phyloP scores from a whole-genome alignment of 768 basidiomycete genomes.

The Tephrocybe sp. region DNA sequence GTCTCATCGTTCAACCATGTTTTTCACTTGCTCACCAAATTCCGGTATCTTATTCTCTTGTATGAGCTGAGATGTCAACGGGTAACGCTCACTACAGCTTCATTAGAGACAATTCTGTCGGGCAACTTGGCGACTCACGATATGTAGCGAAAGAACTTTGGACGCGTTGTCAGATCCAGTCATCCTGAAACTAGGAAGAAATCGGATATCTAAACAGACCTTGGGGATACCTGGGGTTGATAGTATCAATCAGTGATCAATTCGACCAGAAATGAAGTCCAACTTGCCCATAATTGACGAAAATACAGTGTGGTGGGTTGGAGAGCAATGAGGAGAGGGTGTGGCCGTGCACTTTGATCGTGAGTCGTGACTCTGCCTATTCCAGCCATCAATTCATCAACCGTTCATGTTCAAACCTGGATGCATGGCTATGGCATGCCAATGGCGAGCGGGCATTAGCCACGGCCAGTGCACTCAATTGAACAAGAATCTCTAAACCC shows the following conservation, averaged over 20 bases:
- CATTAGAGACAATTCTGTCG: background rate
- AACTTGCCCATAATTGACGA: constrained; percentile 19
- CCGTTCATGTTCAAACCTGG: background rate
- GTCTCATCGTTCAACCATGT: background rate
- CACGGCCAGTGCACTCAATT: background rate
- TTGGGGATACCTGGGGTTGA: constrained; percentile 55
- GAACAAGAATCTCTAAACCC: background rate
- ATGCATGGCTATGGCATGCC: background rate
- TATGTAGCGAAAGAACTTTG: constrained; percentile 93
- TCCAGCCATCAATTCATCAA: constrained; percentile 4
- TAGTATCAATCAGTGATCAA: background rate
- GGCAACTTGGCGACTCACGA: constrained; percentile 53
- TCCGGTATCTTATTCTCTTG: constrained; percentile 99
- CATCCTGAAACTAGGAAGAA: background rate
- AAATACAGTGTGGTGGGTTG: constrained; percentile 2
- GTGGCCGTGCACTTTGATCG: constrained; percentile 6
- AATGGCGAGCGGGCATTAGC: background rate
- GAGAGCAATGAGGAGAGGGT: constrained; percentile 6
- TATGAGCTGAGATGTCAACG: constrained; percentile 95
- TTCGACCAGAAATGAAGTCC: background rate
- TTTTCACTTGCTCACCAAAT: constrained; percentile 62
- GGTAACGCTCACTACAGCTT: constrained; percentile 83
- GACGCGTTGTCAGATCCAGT: constrained; percentile 14
- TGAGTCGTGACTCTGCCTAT: constrained; percentile 20
- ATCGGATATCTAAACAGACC: constrained; percentile 35